Conservation (phyloP, 176 grass and related monocot genomes). For the Cenchrus purpureus region DNA sequence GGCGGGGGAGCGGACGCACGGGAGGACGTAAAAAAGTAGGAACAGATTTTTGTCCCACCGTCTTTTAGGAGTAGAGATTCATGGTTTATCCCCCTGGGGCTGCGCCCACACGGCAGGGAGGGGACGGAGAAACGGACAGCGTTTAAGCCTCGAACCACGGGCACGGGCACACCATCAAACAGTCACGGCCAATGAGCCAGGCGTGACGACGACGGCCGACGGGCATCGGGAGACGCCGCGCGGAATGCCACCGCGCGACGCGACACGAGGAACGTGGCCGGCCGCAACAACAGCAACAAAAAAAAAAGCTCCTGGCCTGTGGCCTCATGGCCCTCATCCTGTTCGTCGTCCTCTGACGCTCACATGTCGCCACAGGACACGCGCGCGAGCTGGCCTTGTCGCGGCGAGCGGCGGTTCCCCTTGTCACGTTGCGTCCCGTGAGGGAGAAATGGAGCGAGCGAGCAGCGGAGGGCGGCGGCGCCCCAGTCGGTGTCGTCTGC, state of each 20-base stretch:
- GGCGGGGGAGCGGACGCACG: too few species aligned
- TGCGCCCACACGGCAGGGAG: not conserved
- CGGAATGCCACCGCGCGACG: not conserved
- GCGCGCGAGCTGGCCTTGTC: not conserved
- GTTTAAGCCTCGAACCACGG: not conserved
- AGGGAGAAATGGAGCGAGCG: not conserved
- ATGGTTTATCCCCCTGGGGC: not conserved
- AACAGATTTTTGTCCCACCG: too few species aligned
- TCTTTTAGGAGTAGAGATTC: not conserved
- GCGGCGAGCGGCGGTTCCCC: not conserved
- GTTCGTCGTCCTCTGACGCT: not conserved
- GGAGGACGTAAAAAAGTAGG: too few species aligned
- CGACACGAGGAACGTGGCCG: not conserved
- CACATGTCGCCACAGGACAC: conserved; percentile 36
- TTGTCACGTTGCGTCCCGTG: conserved; percentile 49
- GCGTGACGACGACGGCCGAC: not conserved
- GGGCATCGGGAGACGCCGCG: not conserved
- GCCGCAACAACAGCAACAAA: too few species aligned
- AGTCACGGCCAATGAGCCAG: too few species aligned
- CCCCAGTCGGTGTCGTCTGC: not conserved
- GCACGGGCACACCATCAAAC: not conserved
- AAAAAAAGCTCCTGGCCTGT: too few species aligned
- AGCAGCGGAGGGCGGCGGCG: not conserved
- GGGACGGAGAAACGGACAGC: conserved; percentile 4
- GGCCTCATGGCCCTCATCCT: too few species aligned